Conservation (phyloP, 1,284 basidiomycete species). For the Porodaedalea pini region DNA sequence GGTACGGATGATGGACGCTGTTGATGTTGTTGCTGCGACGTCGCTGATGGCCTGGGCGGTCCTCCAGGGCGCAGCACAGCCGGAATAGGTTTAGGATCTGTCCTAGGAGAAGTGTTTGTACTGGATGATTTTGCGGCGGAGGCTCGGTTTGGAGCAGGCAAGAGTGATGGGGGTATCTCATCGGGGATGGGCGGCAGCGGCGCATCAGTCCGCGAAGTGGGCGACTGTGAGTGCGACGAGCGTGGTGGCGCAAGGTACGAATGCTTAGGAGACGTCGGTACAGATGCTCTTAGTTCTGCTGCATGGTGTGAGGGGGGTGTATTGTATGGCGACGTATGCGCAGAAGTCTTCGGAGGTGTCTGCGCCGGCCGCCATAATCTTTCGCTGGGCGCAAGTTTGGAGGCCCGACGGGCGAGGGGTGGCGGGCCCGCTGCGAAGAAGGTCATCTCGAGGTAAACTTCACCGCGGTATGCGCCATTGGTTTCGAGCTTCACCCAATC, state of each 20-base stretch:
- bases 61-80: slow-evolving; percentile 3
- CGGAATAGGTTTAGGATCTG: background rate
- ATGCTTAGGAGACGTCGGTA: background rate
- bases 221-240: slow-evolving; percentile 9
- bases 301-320: background rate
- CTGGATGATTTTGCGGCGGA: background rate
- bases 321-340: background rate
- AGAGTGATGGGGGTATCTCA: slow-evolving; percentile 6
- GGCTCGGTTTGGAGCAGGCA: background rate
- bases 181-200: slow-evolving; percentile 11
- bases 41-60: background rate
- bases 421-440: slow-evolving; percentile 62
- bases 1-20: background rate
- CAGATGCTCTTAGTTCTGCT: background rate
- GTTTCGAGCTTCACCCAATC: slow-evolving; percentile 66
- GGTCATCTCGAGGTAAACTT: slow-evolving; percentile 78
- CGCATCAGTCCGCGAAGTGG: background rate
- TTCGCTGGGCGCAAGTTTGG: slow-evolving; percentile 44
- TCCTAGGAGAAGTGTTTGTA: background rate
- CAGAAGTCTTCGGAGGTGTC: slow-evolving; percentile 9
- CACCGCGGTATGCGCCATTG: slow-evolving; percentile 52
- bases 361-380: slow-evolving; percentile 31
- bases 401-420: slow-evolving; percentile 42
- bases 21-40: background rate
- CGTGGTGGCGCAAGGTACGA: slow-evolving; percentile 6